Evolutionary conservation across 331 rosid genomes (phyloP), one percentile per base, ranked within the genome.

Genomic region (Stylosanthes scabra): DNA sequence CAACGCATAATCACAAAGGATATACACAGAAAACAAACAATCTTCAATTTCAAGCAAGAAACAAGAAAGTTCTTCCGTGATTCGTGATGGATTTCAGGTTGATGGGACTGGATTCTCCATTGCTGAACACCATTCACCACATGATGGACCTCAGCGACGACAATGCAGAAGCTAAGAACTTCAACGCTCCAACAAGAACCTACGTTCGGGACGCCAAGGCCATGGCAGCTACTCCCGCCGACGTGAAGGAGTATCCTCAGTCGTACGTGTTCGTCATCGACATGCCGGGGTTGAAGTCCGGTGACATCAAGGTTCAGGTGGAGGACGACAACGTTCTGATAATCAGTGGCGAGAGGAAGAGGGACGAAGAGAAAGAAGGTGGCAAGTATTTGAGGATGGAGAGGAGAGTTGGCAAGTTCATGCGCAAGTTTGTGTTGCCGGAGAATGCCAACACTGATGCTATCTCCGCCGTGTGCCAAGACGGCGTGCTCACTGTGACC

Each of bases 401-500:
- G 37, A 31, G 37, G 37, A 3, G 5, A 31, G 37, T 31, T 31
- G 37, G 4, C 37, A 31, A 31, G 4, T 31, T 31, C 37, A 31
- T 31, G 37, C 37, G 37, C 37, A 31, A 31, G 5, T 31, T 31
- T 31, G 37, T 31, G 37, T 31, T 31, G 0, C 4, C 37, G 3
- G 4, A 31, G 5, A 31, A 31, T 31, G 95, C 93, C 0, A 84
- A 93, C 15, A 59, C 64, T 0, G 87, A 93, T 0, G 73, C 85
- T 4, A 70, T 93, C 10, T 80, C 97, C 7, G 98, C 97, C 0
- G 71, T 83, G 5, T 89, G 90, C 49, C 95, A 85, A 31, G 97
- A 91, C 7, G 98, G 97, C 0, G 98, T 93, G 47, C 85, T 93
- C 0, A 89, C 84, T 15, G 98, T 93, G 3, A 87, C 91, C 0